Conservation (phyloP, 2,329 filamentous ascomycete genomes). For the Claviceps maximensis region DNA sequence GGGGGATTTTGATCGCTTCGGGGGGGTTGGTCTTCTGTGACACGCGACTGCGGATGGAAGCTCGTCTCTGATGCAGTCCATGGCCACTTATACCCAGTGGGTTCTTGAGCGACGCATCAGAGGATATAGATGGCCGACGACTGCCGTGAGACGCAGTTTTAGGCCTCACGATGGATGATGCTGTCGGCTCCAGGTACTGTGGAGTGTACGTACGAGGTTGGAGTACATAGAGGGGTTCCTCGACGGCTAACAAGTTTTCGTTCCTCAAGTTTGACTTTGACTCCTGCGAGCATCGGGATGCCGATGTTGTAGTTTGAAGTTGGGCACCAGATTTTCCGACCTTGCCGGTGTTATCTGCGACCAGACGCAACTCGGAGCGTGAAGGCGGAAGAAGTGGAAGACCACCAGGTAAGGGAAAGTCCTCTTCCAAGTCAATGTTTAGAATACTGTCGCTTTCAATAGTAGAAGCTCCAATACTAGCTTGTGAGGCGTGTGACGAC, state of each 20-base stretch:
- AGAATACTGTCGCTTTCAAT: slow-evolving; percentile 4
- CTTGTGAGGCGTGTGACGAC: neutral
- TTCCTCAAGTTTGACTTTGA: slow-evolving; percentile 8
- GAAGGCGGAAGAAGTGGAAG: slow-evolving; percentile 10
- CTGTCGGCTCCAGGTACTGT: neutral
- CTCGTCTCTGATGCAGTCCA: slow-evolving; percentile 18
- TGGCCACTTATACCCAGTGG: slow-evolving; percentile 1
- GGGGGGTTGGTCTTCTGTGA: slow-evolving; percentile 40
- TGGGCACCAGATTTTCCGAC: neutral
- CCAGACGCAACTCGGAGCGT: slow-evolving; percentile 1
- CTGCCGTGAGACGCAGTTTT: neutral
- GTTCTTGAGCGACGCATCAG: neutral
- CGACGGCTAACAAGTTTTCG: slow-evolving; percentile 3
- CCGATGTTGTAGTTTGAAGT: neutral
- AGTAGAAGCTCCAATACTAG: slow-evolving; percentile 9
- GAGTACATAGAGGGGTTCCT: slow-evolving; percentile 36
- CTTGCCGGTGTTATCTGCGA: neutral
- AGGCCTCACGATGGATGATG: neutral
- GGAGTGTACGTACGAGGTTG: slow-evolving; percentile 47
- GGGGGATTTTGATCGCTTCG: slow-evolving; percentile 40
- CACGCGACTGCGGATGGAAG: slow-evolving; percentile 39
- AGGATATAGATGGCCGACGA: neutral
- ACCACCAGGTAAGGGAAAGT: slow-evolving; percentile 14
- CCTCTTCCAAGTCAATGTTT: slow-evolving; percentile 9
- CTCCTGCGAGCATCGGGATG: neutral